Base-by-base conservation (phyloP, 2,329 filamentous ascomycete genomes). In the Alternaria brassicae region DNA sequence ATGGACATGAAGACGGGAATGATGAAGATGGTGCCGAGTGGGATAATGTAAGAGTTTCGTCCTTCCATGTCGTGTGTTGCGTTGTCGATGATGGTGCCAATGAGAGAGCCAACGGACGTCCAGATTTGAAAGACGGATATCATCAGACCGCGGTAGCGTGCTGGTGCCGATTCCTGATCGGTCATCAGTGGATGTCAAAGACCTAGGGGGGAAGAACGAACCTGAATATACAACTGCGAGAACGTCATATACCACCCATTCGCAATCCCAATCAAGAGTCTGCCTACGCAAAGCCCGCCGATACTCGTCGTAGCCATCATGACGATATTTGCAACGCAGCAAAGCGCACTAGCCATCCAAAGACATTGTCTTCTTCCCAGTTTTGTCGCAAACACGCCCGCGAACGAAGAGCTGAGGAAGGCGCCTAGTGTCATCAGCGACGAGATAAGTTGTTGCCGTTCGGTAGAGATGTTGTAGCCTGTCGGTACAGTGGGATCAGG, bases 271-370 rank as follows among this genome's bases (percentile, higher is more conserved):
- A 86, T 84, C n/a, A 87, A 69, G 5, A 87, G 75, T 10, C 85
- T 80, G 5, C 83, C 85, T 21, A 80, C 79, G 53, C 87, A 87
- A 3, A 88, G 78, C 0, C 81, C 83, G 4, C 79, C 81, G 28
- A 87, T 82, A 54, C 75, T 76, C 4, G 79, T 81, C 0, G 83
- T 85, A 1, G 81, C 77, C 83, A 87, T 86, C 85, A 87, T 86
- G 61, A 86, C 77, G 2, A 71, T 59, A 41, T 74, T 74, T 1
- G 84, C 77, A 4, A 82, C 73, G 61, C 77, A 79, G 66, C 83
- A 85, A 3, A 85, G 69, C 2, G 81, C 25, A 51, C 81, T 82
- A 1, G 83, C 84, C 8, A 80, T 58, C 79, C 82, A 84, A 10
- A 85, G 73, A 52, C 80, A 81, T 4, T 72, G 45, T 21, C 67